A percentile compares a stretch with the other conserved stretches of the same genome.
These are phyloP conservation scores for Allodekkera sacchari DNA, from an alignment of 805 yeast genomes.

Conservation along the genomic window DNA sequence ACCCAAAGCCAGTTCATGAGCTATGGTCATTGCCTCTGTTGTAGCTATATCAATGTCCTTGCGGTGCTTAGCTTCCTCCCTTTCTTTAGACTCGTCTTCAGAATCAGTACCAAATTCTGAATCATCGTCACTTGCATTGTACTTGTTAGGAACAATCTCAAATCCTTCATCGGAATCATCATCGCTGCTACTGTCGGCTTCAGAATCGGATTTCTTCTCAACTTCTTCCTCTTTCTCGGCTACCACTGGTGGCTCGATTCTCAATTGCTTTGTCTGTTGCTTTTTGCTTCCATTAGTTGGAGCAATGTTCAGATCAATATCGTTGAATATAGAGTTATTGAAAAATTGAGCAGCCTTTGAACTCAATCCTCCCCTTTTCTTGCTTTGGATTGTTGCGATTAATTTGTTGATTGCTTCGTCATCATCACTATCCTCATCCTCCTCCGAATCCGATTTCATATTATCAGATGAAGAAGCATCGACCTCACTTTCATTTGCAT, in stretches of 20 bases:
- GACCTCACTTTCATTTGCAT: conserved; percentile 26
- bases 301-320: conserved; percentile 30
- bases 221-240: conserved; percentile 9
- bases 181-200: conserved; percentile 10
- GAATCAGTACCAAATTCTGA: conserved; percentile 38
- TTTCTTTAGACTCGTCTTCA: conserved; percentile 42
- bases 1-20: conserved; percentile 90
- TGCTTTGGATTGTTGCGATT: conserved; percentile 44
- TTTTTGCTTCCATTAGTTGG: conserved; percentile 4
- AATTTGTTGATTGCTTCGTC: conserved; percentile 59
- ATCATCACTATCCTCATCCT: conserved; percentile 51
- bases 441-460: conserved; percentile 38
- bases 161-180: conserved; percentile 24
- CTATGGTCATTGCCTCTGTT: conserved; percentile 95
- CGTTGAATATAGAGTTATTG: conserved; percentile 45
- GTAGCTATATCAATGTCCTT: conserved; percentile 77
- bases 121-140: conserved; percentile 29
- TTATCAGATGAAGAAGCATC: conserved; percentile 19
- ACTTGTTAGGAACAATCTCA: conserved; percentile 39
- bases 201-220: conserved; percentile 6
- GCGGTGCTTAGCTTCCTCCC: conserved; percentile 38
- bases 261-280: conserved; percentile 6
- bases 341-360: conserved; percentile 36
- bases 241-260: conserved; percentile 5
- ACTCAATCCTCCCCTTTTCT: conserved; percentile 37